Evolutionary conservation across 768 basidiomycete genomes (phyloP), one percentile per base, ranked within the genome.

Genomic region (Cystofilobasidium capitatum): DNA sequence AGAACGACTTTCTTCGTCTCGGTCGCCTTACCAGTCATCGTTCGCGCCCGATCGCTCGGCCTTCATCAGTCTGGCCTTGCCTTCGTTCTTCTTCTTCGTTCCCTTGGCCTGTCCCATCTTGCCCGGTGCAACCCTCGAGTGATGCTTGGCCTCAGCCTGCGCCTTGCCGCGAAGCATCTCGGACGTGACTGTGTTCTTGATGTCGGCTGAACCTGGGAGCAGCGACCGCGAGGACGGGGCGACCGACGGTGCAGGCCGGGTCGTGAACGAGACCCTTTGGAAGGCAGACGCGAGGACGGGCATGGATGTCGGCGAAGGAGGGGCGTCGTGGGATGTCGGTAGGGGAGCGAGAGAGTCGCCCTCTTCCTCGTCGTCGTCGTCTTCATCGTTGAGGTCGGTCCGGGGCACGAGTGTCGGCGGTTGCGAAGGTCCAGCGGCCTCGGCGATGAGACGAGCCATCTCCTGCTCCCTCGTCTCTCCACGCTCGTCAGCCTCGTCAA

Each of bases 51-150:
- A 62, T 39, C 58, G 55, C 63, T 69, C 68, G 5, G 37, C 39
- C 63, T 69, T 69, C 68, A 65, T 69, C 68, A 69, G 35, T 26
- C 68, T 44, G 20, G 62, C 44, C 17, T 49, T 64, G 6, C 78
- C 82, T 73, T 91, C 88, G 73, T 85, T 84, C 78, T 90, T 93
- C 64, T 86, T 86, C 75, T 93, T 93, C 75, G 88, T 90, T 26
- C 91, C 91, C 71, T 85, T 84, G 29, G 84, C 79, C 44, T 88
- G 80, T 17, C 80, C 81, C 35, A 81, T 83, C 64, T 84, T 80
- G 63, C 83, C 82, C 3, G 81, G 81, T 9, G 82, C 81, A 70
- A 85, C 83, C 76, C 86, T 88, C 0, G 88, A 84, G 78, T 93
- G 91, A 74, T 88, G 83, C 75, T 88, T 89, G 66, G 82, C 81